phyloP scores from a whole-genome alignment of 306 rosid species.

The Cucurbita moschata region DNA sequence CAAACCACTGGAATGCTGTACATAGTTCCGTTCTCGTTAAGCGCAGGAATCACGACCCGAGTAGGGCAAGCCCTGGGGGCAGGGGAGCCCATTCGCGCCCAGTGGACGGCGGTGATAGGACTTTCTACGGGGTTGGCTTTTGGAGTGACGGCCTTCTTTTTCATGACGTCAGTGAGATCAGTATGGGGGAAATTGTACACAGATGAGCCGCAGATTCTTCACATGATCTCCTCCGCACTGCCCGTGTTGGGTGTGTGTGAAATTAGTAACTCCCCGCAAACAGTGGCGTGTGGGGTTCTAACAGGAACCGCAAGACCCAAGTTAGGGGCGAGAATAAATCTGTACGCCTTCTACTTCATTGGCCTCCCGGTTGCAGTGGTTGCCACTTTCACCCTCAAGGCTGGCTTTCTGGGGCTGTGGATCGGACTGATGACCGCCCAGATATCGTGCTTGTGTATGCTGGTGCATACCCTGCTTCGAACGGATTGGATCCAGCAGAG shows the following conservation, averaged over 20 bases:
- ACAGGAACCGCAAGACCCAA: slow-evolving; percentile 66
- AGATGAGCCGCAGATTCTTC: slow-evolving; percentile 48
- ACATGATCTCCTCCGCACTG: slow-evolving; percentile 32
- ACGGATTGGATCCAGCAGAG: slow-evolving; percentile 76
- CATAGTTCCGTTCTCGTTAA: slow-evolving; percentile 50
- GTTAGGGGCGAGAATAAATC: slow-evolving; percentile 64
- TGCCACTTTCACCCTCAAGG: slow-evolving; percentile 25
- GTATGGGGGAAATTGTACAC: slow-evolving; percentile 58
- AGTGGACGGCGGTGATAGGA: slow-evolving; percentile 49
- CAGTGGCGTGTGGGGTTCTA: slow-evolving; percentile 68
- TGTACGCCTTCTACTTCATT: slow-evolving; percentile 62
- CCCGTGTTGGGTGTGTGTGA: slow-evolving; percentile 78
- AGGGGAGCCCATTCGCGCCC: slow-evolving; percentile 44
- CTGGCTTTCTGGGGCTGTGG: slow-evolving; percentile 73
- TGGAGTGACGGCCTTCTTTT: slow-evolving; percentile 32
- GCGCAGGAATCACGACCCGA: slow-evolving; percentile 46
- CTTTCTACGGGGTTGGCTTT: slow-evolving; percentile 25
- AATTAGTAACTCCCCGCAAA: slow-evolving; percentile 63
- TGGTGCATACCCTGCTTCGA: slow-evolving; percentile 35
- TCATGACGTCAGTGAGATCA: slow-evolving; percentile 22
- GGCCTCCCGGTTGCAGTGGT: slow-evolving; percentile 63
- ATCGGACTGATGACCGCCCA: slow-evolving; percentile 72
- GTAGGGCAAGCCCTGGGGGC: slow-evolving; percentile 76
- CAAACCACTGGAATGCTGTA: slow-evolving; percentile 76
- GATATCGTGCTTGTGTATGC: slow-evolving; percentile 50